Percentiles rank a stretch among this genome's conserved stretches.
Conservation (phyloP, 495 filamentous ascomycete species). For the Margaritispora aquatica region DNA sequence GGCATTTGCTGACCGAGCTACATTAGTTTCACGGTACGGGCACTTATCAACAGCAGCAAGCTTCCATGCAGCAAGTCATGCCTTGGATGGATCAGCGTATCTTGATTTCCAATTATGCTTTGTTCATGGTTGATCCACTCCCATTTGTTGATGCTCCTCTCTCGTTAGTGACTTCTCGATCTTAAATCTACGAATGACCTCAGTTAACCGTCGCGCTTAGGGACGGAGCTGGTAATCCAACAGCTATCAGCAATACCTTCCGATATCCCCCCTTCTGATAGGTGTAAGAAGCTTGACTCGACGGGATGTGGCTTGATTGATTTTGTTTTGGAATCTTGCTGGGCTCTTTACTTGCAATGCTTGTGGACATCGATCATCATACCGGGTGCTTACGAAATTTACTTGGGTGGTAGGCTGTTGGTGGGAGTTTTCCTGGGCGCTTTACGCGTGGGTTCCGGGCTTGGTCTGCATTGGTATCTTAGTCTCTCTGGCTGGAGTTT, state of each 20-base stretch:
- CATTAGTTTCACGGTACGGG: constrained; percentile 47
- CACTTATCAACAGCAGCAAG: constrained; percentile 33
- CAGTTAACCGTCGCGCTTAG: background rate
- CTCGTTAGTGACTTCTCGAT: background rate
- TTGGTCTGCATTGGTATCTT: no score
- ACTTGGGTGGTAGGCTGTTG: no score
- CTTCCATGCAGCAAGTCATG: constrained; percentile 51
- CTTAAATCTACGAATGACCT: no score
- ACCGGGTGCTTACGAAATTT: no score
- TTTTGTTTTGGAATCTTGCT: no score
- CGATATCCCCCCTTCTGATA: background rate
- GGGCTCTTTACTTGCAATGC: no score
- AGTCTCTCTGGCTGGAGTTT: no score
- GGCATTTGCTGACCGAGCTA: background rate
- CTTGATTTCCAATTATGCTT: constrained; percentile 65
- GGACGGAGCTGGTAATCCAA: background rate
- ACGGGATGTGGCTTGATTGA: no score
- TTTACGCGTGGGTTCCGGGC: no score
- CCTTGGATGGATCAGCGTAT: constrained; percentile 57
- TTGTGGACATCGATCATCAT: no score
- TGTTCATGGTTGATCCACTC: constrained; percentile 25
- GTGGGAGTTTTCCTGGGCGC: no score
- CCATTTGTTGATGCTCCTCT: background rate
- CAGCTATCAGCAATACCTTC: background rate
- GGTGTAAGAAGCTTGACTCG: no score